Evolutionary conservation across 345 rosid genomes (phyloP).

Genomic region (Camelina neglecta): DNA sequence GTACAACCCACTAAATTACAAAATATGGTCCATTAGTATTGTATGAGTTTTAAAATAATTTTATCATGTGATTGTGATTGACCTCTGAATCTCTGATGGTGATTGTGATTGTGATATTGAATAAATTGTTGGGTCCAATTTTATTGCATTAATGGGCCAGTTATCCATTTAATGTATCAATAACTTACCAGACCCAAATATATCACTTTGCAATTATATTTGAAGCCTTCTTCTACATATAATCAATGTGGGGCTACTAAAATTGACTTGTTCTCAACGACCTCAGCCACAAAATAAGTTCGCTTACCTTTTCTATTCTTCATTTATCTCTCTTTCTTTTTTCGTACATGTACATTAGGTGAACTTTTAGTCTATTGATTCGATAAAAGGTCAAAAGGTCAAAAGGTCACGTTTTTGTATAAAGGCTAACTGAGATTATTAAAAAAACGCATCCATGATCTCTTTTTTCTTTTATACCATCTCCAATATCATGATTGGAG

Average conservation of each 20-base stretch:
- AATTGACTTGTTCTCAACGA: neutral
- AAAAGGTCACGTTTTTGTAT: neutral
- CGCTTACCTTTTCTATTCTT: neutral
- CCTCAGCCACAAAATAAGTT: neutral
- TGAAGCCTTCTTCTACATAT: neutral
- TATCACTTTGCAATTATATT: neutral
- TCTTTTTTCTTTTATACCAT: neutral
- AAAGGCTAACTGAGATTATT: neutral
- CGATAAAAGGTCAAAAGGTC: too few species aligned
- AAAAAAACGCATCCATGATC: neutral
- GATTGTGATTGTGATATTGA: neutral
- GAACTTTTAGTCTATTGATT: neutral
- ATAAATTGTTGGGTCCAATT: neutral
- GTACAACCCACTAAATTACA: neutral
- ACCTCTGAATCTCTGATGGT: too few species aligned
- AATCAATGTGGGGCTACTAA: neutral
- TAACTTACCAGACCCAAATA: neutral
- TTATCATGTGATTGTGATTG: too few species aligned
- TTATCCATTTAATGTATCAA: neutral
- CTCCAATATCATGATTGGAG: neutral
- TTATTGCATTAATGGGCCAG: neutral
- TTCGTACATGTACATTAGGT: neutral
- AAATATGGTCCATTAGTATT: too few species aligned
- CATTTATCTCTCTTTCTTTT: too few species aligned
- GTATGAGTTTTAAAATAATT: too few species aligned